Percentiles rank a stretch among this genome's conserved stretches.
These are phyloP conservation scores for Borovskyia barvae DNA, from an alignment of 208 protist species.

Conservation along the genomic window DNA sequence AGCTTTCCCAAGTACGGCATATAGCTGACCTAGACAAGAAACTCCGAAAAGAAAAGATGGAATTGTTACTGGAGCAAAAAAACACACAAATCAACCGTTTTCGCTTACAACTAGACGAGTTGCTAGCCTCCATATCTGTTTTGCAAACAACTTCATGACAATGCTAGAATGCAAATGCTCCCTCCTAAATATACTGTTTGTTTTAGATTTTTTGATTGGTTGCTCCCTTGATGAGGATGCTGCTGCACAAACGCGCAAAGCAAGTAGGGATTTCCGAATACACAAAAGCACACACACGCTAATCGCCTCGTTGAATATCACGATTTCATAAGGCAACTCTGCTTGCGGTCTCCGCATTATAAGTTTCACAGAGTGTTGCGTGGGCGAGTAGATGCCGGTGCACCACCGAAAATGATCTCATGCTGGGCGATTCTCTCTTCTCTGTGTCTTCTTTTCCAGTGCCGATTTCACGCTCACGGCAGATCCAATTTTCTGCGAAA, in stretches of 20 bases:
- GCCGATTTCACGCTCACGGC: not conserved
- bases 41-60: slow-evolving; percentile 50
- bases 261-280: too few species aligned
- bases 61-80: slow-evolving; percentile 76
- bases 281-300: too few species aligned
- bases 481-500: not conserved
- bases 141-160: slow-evolving; percentile 16
- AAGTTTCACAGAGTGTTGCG: too few species aligned
- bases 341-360: too few species aligned
- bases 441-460: slow-evolving; percentile 5
- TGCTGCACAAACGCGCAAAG: too few species aligned
- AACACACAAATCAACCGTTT: slow-evolving; percentile 84
- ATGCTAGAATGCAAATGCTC: not conserved
- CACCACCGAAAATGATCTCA: too few species aligned
- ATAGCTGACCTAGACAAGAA: slow-evolving; percentile 64
- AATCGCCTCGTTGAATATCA: too few species aligned
- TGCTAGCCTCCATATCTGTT: slow-evolving; percentile 40
- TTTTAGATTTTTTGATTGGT: not conserved
- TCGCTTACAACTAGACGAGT: slow-evolving; percentile 61
- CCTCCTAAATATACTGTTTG: slow-evolving; percentile 2
- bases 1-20: slow-evolving; percentile 56
- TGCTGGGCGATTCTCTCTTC: not conserved
- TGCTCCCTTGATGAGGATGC: not conserved
- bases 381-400: too few species aligned
- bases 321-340: too few species aligned